Base-by-base conservation (phyloP, 2,329 filamentous ascomycete genomes). In the Aspergillus quadricinctus region DNA sequence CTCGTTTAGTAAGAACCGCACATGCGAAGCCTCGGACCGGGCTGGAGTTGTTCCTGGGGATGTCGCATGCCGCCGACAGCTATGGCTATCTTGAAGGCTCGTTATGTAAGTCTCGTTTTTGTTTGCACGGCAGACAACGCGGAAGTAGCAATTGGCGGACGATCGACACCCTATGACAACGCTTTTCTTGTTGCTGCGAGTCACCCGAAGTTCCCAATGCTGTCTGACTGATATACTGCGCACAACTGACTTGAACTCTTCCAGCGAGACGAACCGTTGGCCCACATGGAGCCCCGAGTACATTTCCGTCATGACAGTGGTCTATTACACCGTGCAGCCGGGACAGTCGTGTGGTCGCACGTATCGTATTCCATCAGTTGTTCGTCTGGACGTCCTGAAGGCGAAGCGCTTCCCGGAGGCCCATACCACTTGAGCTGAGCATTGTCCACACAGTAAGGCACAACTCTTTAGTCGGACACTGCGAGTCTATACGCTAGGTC, bases 81-180 rank as follows among this genome's bases (percentile, higher is more conserved):
- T 74, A 61, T 75, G 73, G 48, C 62, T 69, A 57, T 75, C 72
- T 54, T 74, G 70, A 49, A 74, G 63, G 52, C 69, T 74, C 53
- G 70, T 75, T 57, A 75, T 74, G 53, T 75, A 73, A 29, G 72
- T 75, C 55, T 70, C 63, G 56, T 72, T 72, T 58, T 74, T 74
- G 62, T 74, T 75, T 31, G 71, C 68, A 50, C 72, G 72, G 59
- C 72, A 74, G 53, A 75, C 72, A 37, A 73, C 73, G 17, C 73
- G 73, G 57, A 75, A 75, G 54, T 64, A 71, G 60, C 72, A 75
- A 65, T 69, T 73, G 59, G 63, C 56, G 29, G 69, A 71, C 6
- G 72, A 74, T 48, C 72, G 70, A 61, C 72, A 75, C 31, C 72
- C 71, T 52, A 75, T 67, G n/a, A 75, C 71, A 50, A 75, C 72